These are phyloP conservation scores for Pseudopyrenochaeta lycopersici DNA, from an alignment of 2,329 filamentous ascomycete genomes.

Conservation along the genomic window DNA sequence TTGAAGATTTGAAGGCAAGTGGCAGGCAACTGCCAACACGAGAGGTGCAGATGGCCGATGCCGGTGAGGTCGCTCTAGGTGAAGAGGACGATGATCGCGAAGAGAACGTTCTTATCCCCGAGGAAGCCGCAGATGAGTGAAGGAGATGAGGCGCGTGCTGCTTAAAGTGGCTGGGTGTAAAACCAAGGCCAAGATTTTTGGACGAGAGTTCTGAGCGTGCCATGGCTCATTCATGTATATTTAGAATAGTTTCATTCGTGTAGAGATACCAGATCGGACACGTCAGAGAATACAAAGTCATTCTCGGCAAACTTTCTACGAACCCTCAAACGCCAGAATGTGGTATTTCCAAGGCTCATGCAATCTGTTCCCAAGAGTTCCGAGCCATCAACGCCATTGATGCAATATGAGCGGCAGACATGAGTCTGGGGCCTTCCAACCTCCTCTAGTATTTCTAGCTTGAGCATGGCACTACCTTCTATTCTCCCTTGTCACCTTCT, in stretches of 20 bases:
- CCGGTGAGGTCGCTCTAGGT: slow-evolving; percentile 37
- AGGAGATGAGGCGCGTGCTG: slow-evolving; percentile 8
- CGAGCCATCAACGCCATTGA: background rate
- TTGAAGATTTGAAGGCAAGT: slow-evolving; percentile 64
- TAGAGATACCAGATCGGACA: background rate
- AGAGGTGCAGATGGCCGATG: slow-evolving; percentile 47
- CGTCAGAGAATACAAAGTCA: background rate
- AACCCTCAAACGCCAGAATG: background rate
- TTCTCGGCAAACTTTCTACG: background rate
- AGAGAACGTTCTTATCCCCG: slow-evolving; percentile 39
- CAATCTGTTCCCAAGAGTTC: background rate
- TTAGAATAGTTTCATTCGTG: background rate
- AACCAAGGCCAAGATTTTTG: slow-evolving; percentile 1
- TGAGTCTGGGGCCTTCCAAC: background rate
- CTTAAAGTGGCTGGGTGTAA: background rate
- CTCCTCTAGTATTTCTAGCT: background rate
- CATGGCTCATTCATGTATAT: background rate
- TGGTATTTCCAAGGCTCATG: background rate
- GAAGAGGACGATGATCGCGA: slow-evolving; percentile 39
- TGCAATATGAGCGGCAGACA: background rate
- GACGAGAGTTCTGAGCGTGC: background rate
- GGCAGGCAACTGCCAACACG: slow-evolving; percentile 46
- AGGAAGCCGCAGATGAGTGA: slow-evolving; percentile 9
- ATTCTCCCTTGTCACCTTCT: slow-evolving; percentile 28
- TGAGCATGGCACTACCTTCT: background rate